Base-by-base conservation (phyloP, 805 yeast genomes). In the Candida oleophila region DNA sequence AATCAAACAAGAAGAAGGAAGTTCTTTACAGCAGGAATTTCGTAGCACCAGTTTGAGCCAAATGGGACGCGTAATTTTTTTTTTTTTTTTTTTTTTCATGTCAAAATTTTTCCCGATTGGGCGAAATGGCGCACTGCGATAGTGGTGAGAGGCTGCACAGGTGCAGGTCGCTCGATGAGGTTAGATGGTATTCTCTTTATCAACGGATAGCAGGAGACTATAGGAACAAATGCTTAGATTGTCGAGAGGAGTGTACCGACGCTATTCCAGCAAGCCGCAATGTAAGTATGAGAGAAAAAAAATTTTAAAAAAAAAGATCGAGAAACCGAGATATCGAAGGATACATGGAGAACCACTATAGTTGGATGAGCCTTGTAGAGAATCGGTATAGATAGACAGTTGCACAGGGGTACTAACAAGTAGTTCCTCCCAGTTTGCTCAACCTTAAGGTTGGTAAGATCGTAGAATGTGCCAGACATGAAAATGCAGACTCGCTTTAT, bases 401-500 rank as follows among this genome's bases (percentile, higher is more conserved):
- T 9, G 33, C 33, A 28, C 9, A 9, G 14, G 33, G 19, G 7
- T 16, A 34, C 37, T 34, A 34, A 34, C 37, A n/a, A 8, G n/a
- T 36, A 47, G 53, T 22, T 38, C 50, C 59, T 3, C 65, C 66
- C 8, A 52, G 53, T 21, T 41, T 53, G 20, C 50, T 60, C n/a
- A 48, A 50, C 43, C 50, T 66, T 9, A 68, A 70, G 55, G 76
- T 80, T 5, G 89, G 87, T 0, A 55, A 60, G 25, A 77, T 82
- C 16, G 54, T 65, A 9, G 62, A 73, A 14, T 74, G 82, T 42
- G 56, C 59, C 28, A 56, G 52, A 16, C 89, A 83, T 56, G 80
- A 77, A 21, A 65, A 79, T 52, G 86, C 89, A 3, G 85, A 81
- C 42, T 75, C 71, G 46, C 64, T 84, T 38, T 83, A 77, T 50